A percentile compares a stretch with the other conserved stretches of the same genome.
These are phyloP conservation scores for Aspergillus olivimuriae DNA, from an alignment of 495 filamentous ascomycete species.

Conservation along the genomic window DNA sequence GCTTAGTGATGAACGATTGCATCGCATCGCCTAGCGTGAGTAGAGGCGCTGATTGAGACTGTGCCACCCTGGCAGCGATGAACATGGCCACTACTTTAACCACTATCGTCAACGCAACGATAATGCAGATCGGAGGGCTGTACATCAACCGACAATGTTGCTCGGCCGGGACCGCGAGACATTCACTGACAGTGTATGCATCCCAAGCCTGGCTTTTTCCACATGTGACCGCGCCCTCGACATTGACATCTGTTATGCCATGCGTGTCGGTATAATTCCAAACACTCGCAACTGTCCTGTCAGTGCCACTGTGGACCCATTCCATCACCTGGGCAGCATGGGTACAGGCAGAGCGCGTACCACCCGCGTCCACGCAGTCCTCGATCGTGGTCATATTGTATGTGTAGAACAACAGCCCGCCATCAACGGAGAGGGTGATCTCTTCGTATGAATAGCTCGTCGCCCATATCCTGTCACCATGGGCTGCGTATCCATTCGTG, in stretches of 20 bases:
- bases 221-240: background rate
- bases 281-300: background rate
- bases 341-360: background rate
- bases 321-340: background rate
- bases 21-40: slow-evolving; percentile 13
- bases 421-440: background rate
- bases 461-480: background rate
- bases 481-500: background rate
- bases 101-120: slow-evolving; percentile 4
- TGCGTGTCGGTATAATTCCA: background rate
- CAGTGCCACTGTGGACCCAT: background rate
- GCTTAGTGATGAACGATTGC: slow-evolving; percentile 8
- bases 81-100: slow-evolving; percentile 5
- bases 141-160: slow-evolving; percentile 10
- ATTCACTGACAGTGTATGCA: background rate
- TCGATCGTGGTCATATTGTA: background rate
- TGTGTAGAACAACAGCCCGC: background rate
- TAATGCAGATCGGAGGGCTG: slow-evolving; percentile 6
- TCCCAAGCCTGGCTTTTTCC: background rate
- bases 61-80: background rate
- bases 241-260: background rate
- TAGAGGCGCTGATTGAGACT: background rate
- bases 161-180: slow-evolving; percentile 1
- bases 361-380: background rate
- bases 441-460: background rate